phyloP scores from a whole-genome alignment of 768 basidiomycete genomes.

The Suillus brevipes region DNA sequence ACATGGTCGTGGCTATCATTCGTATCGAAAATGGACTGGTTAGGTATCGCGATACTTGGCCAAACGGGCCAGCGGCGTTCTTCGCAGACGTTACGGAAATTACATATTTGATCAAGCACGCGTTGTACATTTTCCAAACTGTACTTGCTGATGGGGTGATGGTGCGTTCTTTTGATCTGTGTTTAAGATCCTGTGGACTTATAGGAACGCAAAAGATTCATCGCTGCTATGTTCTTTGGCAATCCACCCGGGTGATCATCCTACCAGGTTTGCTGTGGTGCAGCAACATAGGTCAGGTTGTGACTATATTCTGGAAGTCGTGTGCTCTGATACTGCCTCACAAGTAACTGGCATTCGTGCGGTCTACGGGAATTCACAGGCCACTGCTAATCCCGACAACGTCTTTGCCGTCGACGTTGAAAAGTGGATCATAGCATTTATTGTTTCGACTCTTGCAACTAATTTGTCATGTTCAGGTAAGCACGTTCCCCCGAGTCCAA shows the following conservation, averaged over 20 bases:
- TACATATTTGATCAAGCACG: not conserved
- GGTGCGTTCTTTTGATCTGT: not conserved
- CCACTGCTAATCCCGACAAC: not conserved
- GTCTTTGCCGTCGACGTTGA: not conserved
- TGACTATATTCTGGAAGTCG: not conserved
- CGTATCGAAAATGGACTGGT: not conserved
- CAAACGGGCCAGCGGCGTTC: not conserved
- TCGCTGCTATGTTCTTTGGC: slow-evolving; percentile 2
- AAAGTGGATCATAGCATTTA: slow-evolving; percentile 9
- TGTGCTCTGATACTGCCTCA: not conserved
- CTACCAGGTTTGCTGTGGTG: not conserved
- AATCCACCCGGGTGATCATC: not conserved
- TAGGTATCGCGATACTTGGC: not conserved
- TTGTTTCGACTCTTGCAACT: not conserved
- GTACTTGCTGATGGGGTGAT: not conserved
- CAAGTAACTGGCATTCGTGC: not conserved
- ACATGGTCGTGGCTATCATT: not conserved
- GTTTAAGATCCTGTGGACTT: not conserved
- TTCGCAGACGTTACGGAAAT: not conserved
- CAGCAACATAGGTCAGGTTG: not conserved
- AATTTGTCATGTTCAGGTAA: slow-evolving; percentile 11
- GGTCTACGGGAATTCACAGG: not conserved
- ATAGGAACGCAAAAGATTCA: not conserved
- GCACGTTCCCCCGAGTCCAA: not conserved
- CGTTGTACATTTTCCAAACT: not conserved